These are phyloP conservation scores for Abortiporus biennis DNA, from an alignment of 1,284 basidiomycete genomes.

Conservation along the genomic window DNA sequence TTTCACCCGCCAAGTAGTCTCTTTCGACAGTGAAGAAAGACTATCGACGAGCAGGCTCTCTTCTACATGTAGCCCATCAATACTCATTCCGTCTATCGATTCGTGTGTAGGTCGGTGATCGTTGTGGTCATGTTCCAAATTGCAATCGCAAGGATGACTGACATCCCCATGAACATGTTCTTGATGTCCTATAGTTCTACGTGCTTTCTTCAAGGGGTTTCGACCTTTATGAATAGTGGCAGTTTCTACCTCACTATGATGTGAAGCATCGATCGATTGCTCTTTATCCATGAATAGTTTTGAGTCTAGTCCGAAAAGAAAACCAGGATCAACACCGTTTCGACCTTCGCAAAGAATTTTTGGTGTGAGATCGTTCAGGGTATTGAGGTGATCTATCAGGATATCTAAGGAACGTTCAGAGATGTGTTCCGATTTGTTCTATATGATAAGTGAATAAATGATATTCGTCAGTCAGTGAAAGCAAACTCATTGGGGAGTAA, in stretches of 20 bases:
- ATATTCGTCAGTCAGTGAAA: too few species aligned
- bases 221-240: constrained; percentile 51
- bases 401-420: constrained; percentile 72
- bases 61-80: constrained; percentile 11
- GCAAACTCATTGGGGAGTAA: constrained; percentile 1
- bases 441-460: constrained; percentile 1
- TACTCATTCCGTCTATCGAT: constrained; percentile 6
- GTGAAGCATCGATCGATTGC: constrained; percentile 26
- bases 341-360: constrained; percentile 68
- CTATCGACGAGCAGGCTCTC: constrained; percentile 31
- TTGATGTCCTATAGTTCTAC: constrained; percentile 18
- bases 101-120: constrained; percentile 2
- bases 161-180: constrained; percentile 26
- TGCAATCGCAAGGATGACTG: constrained; percentile 11
- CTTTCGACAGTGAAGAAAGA: constrained; percentile 54
- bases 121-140: constrained; percentile 1
- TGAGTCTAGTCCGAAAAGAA: constrained; percentile 83
- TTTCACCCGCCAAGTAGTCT: constrained; percentile 74
- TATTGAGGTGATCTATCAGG: constrained; percentile 82
- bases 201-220: background rate
- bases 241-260: constrained; percentile 83
- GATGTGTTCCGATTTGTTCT: constrained; percentile 87
- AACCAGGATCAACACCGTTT: constrained; percentile 60
- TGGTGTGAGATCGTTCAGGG: constrained; percentile 83
- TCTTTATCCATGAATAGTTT: constrained; percentile 54